Evolutionary conservation across 176 grass and related monocot species (phyloP), one percentile per base, ranked within the genome.

Genomic region (Oryza glumipatula): DNA sequence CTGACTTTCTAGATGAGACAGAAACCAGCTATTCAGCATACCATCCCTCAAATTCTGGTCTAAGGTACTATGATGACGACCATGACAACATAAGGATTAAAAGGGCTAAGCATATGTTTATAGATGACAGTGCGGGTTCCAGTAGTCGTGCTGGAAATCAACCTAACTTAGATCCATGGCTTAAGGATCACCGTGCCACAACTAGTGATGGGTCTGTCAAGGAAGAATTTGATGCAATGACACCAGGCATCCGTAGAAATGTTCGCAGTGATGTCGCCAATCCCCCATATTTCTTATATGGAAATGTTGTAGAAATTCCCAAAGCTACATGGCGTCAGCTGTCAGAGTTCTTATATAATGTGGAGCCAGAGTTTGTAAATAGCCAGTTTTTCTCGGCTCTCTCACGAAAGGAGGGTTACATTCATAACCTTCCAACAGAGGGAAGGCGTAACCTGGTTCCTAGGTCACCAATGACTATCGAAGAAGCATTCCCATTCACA

Each of bases 361-460:
- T 90, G 54, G 83, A 92, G 5, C 96, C 96, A 3, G 96, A 98
- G 70, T 88, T 94, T 86, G 66, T 90, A 24, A 89, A 95, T 26
- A 85, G 77, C 51, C 87, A 92, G 48, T 86, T 54, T 30, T 98
- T 98, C 64, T 98, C 91, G 0, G 89, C 89, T 95, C 17, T 95
- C 28, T 33, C 68, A 32, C 75, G 91, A 77, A 93, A 80, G 43
- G 93, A 98, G 80, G 95, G 95, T 14, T 98, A 98, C 13, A 80
- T 98, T 56, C 95, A 98, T 83, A 98, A 95, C 52, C 81, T 98
- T 67, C 96, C 93, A 46, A 83, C 44, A 2, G 85, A 92, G 30
- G 78, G 4, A 76, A 88, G 91, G 60, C 1, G 4, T 61, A 38
- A 22, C 63, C 87, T 86, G 17, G 76, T 82, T 63, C 93, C 89